Percentiles rank a stretch among this genome's conserved stretches.
Evolutionary conservation across 257 asterid genomes (phyloP).

Genomic region (Penstemon eatonii): DNA sequence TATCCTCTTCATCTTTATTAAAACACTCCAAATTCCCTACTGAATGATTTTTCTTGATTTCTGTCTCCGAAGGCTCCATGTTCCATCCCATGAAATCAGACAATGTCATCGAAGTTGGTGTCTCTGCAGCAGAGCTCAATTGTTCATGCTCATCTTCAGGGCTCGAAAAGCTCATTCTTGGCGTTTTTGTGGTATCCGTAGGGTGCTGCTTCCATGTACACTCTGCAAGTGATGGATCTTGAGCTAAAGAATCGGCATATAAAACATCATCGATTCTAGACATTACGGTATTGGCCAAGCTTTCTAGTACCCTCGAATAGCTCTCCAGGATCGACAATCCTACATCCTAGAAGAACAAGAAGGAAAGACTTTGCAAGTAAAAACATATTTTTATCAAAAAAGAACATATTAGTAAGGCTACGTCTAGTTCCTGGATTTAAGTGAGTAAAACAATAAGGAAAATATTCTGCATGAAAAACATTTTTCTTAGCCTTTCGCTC

Average conservation of each 20-base stretch:
- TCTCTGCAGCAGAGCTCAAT: conserved; percentile 40
- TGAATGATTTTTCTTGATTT: conserved; percentile 36
- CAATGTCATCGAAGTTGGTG: conserved; percentile 59
- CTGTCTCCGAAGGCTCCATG: conserved; percentile 39
- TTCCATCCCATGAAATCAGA: conserved; percentile 80
- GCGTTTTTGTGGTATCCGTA: conserved; percentile 43
- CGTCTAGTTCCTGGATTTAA: no score
- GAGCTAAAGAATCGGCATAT: conserved; percentile 62
- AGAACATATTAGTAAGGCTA: no score
- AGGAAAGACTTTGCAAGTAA: background rate
- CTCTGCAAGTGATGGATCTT: conserved; percentile 51
- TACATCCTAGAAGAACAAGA: conserved; percentile 46
- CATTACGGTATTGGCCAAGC: conserved; percentile 79
- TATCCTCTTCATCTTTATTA: conserved; percentile 31
- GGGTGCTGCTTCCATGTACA: conserved; percentile 29
- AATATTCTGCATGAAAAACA: no score
- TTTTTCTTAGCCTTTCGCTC: no score
- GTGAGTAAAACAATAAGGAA: no score
- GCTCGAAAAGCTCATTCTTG: conserved; percentile 30
- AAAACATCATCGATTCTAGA: conserved; percentile 73
- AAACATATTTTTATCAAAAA: no score
- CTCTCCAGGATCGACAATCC: conserved; percentile 78
- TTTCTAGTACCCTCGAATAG: conserved; percentile 84
- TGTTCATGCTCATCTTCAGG: conserved; percentile 41
- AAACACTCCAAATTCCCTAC: conserved; percentile 30